Evolutionary conservation across 2,329 filamentous ascomycete genomes (phyloP), one percentile per base, ranked within the genome.

Genomic region (Dothideomycetidae sp.): DNA sequence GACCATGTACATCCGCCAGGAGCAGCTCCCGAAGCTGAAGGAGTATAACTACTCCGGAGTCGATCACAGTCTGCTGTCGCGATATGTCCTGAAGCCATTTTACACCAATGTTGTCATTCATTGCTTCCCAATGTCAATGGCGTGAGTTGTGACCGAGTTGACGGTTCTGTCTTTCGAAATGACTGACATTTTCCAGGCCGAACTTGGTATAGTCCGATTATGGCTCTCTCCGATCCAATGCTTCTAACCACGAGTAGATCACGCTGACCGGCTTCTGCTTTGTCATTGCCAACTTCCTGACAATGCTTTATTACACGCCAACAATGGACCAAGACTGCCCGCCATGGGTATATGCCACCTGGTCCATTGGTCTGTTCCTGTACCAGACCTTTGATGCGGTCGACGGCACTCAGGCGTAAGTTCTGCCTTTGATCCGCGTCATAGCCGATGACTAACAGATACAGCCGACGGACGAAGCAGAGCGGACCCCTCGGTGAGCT

Each of bases 371-470:
- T 2, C 63, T 98, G 47, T 94, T 96, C 57, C 59, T 96, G 36
- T 98, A 98, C 61, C 90, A 98, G 70, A 96, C 88, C 1, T 94
- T 98, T 61, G 90, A 98, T 61, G 90, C 88, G 2, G 85, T 96
- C 16, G 90, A 98, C 60, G 90, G 90, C 36, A 73, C 80, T 18
- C 90, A 98, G 58, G 90, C 90, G 76, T 84, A 68, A 57, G 80
- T 71, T 36, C 5, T 3, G 16, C n/a, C 10, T 5, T 18, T 13
- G 10, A 44, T 26, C 17, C 29, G 26, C 12, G 5, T 12, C 35
- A 31, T 18, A 7, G 4, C 16, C 31, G 12, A 32, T 44, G 36
- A 18, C 42, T 48, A 31, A 49, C 39, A 40, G 5, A 35, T 36
- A 28, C 45, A 84, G 80, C 39, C 76, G 88, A 52, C 77, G 90